Conservation (phyloP, 768 basidiomycete genomes). For the Amanita brunnescens region DNA sequence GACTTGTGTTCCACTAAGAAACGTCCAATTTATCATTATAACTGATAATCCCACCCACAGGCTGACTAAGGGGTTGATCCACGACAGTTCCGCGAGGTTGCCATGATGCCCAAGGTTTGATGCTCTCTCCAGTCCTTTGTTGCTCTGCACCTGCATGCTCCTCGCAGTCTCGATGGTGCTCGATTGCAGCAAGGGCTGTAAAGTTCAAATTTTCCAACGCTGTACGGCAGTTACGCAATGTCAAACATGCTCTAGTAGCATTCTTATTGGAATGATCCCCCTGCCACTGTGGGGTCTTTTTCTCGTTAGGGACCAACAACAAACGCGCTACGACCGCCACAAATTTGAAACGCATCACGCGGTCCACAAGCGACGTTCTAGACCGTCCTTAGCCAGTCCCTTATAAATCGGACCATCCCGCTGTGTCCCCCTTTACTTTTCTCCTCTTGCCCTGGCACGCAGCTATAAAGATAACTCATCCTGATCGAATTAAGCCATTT, state of each 20-base stretch:
- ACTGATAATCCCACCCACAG: not conserved
- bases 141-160: not conserved
- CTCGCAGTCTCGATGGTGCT: too few species aligned
- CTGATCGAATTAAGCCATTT: too few species aligned
- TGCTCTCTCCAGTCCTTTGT: not conserved
- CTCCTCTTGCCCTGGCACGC: not conserved
- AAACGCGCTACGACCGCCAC: not conserved
- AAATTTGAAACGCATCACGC: not conserved
- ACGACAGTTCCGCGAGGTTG: slow-evolving; percentile 3
- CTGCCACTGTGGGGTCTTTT: not conserved
- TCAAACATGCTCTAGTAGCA: not conserved
- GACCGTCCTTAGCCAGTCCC: not conserved
- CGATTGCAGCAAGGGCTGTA: too few species aligned
- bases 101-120: slow-evolving; percentile 3
- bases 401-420: not conserved
- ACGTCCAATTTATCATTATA: not conserved
- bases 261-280: not conserved
- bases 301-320: not conserved
- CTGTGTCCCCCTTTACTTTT: not conserved
- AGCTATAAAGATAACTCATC: not conserved
- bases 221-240: not conserved
- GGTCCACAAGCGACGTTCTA: not conserved
- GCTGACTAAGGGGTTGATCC: not conserved
- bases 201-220: not conserved
- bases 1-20: not conserved